Evolutionary conservation across 2,329 filamentous ascomycete species (phyloP), one percentile per base, ranked within the genome.

Genomic region (Dothideomycetes sp.): DNA sequence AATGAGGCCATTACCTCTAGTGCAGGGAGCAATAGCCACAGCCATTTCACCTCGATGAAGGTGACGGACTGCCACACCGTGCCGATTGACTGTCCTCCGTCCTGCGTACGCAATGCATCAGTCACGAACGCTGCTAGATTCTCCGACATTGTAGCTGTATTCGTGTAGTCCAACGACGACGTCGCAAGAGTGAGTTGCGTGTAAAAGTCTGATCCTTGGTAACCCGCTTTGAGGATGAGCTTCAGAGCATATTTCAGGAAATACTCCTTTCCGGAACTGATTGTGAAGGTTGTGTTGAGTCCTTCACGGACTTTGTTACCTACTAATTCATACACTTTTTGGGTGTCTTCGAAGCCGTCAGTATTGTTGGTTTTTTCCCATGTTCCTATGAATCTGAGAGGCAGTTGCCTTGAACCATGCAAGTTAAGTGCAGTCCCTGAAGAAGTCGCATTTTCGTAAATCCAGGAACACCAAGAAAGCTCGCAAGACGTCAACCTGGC

Each of bases 221-320:
- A 40, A 12, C 37, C 37, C 11, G 37, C 37, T 33, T 40, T 40
- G 28, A 40, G 29, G 12, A 40, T 33, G 12, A 40, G n/a, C n/a
- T 22, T 24, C 5, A 33, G 28, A 1, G 37, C 37, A 4, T 40
- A 40, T 23, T 33, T 40, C 12, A 40, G n/a, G 20, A 40, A 40
- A 23, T 40, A 40, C 17, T 40, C 37, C 27, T 40, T 40, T 19
- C 37, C 22, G 25, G 32, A 22, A 23, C 37, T 40, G 37, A 40
- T 40, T 28, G 37, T 40, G 29, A 33, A 40, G 12, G 37, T 40
- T 5, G 25, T 27, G 29, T 33, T 40, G 1, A 40, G 13, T 0
- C 4, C 22, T n/a, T 15, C 22, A 18, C 28, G 37, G 13, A n/a
- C n/a, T n/a, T 33, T 32, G 5, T 33, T 22, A 13, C 16, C 37